Percentiles rank a stretch among this genome's conserved stretches.
These are phyloP conservation scores for Blastocystis sp. DNA, from an alignment of 352 stramenopile genomes.

Conservation along the genomic window DNA sequence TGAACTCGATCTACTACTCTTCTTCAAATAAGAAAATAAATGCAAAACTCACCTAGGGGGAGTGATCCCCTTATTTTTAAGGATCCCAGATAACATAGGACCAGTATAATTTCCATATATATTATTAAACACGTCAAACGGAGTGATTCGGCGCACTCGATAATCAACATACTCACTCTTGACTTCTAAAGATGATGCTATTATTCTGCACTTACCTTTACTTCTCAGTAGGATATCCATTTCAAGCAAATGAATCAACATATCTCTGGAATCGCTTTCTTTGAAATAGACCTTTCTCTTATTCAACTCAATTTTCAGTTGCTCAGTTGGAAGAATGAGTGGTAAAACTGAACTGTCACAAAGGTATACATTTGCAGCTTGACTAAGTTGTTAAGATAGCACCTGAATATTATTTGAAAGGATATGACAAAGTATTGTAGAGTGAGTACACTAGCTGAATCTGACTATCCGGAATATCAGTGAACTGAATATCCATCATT, in stretches of 20 bases:
- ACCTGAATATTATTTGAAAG: neutral
- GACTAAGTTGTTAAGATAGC: neutral
- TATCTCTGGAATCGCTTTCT: neutral
- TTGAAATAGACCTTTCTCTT: neutral
- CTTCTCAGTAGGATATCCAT: neutral
- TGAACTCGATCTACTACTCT: neutral
- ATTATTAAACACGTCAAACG: slow-evolving; percentile 6
- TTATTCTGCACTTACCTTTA: neutral
- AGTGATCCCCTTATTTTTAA: slow-evolving; percentile 11
- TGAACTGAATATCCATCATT: neutral
- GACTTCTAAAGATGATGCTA: neutral
- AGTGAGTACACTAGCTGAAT: neutral
- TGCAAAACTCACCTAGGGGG: neutral
- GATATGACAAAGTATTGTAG: neutral
- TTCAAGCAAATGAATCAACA: neutral
- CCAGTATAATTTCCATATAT: neutral
- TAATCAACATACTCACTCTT: neutral
- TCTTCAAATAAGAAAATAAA: neutral
- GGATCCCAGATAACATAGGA: neutral
- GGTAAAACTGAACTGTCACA: neutral
- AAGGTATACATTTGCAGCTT: slow-evolving; percentile 6
- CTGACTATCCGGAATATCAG: neutral
- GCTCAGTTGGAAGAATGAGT: neutral
- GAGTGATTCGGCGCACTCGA: neutral
- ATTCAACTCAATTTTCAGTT: neutral